Evolutionary conservation across 345 rosid genomes (phyloP), one percentile per base, ranked within the genome.

Genomic region (Corchorus capsularis): DNA sequence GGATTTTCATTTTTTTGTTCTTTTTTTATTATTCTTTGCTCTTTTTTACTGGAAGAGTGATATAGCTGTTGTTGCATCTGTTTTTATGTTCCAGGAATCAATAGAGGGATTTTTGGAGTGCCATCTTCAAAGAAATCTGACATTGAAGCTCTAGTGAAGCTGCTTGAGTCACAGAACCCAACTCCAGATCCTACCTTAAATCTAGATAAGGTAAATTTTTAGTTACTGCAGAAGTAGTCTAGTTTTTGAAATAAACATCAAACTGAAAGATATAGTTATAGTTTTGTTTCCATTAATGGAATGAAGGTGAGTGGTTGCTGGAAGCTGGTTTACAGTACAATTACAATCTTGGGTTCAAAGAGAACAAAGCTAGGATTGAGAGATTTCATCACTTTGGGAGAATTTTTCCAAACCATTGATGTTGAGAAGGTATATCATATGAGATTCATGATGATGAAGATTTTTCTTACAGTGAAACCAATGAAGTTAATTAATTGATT

Each of bases 311-410:
- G 71, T 74, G 99, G 99, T 49, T 82, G 90, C 67, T 93, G 99
- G 99, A 92, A 84, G 64, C 91, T 95, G 6, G 78, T 93, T 53
- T 91, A 89, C 79, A 91, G 93, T 37, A 93, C 97, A 34, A 89
- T 95, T 53, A 89, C 94, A 22, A 89, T 95, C 2, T 70, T 93
- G 78, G 98, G 99, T 4, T 81, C 93, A 2, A 93, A 90, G 71
- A 77, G 98, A 82, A 95, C 98, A 35, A 93, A 93, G 82, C 84
- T 93, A 41, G 98, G 98, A 63, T 83, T 95, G 82, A 87, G 99
- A 74, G 91, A 86, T 82, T 91, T 95, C 79, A 90, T 95, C 82
- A 81, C 85, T 49, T 86, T 92, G 73, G 98, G 94, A 3, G 98
- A 91, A 27, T 83, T 93, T 78, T 84, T 85, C 54, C 98, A 93